A percentile compares a stretch with the other conserved stretches of the same genome.
Evolutionary conservation across 192 early-diverging fungal species (phyloP).

Genomic region (Entomortierella parvispora): DNA sequence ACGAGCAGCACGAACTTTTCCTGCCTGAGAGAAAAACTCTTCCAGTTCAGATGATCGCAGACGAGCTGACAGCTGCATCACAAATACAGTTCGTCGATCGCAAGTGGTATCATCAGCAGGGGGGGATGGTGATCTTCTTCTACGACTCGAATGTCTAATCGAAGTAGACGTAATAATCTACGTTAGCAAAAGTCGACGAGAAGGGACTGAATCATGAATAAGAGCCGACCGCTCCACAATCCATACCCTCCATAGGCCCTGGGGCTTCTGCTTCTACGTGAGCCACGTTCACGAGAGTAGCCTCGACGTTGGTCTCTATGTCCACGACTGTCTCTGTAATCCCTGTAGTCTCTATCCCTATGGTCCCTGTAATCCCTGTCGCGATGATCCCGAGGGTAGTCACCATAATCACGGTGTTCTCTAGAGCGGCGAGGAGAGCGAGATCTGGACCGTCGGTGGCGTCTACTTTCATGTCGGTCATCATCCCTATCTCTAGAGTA

Average conservation of each 20-base stretch:
- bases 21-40: constrained; percentile 86
- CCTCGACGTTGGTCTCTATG: constrained; percentile 35
- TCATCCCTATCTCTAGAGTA: constrained; percentile 53
- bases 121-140: constrained; percentile 71
- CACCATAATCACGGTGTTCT: constrained; percentile 24
- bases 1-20: constrained; percentile 87
- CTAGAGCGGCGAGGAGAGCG: constrained; percentile 52
- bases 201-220: too few relatives aligned
- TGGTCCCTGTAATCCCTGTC: constrained; percentile 49
- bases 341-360: constrained; percentile 56
- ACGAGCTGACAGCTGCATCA: constrained; percentile 90
- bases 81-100: constrained; percentile 94
- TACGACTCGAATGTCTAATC: constrained; percentile 17
- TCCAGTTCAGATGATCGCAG: constrained; percentile 81
- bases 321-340: constrained; percentile 41
- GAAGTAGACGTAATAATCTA: background rate
- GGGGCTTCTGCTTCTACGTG: constrained; percentile 35
- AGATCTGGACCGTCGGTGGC: constrained; percentile 57
- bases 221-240: too few relatives aligned
- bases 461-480: constrained; percentile 38
- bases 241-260: constrained; percentile 25
- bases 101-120: constrained; percentile 80
- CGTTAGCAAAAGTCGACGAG: constrained; percentile 3
- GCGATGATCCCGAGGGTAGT: constrained; percentile 21
- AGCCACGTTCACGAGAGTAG: constrained; percentile 37